These are phyloP conservation scores for Schizothecium vesticola DNA, from an alignment of 495 filamentous ascomycete species.

Conservation along the genomic window DNA sequence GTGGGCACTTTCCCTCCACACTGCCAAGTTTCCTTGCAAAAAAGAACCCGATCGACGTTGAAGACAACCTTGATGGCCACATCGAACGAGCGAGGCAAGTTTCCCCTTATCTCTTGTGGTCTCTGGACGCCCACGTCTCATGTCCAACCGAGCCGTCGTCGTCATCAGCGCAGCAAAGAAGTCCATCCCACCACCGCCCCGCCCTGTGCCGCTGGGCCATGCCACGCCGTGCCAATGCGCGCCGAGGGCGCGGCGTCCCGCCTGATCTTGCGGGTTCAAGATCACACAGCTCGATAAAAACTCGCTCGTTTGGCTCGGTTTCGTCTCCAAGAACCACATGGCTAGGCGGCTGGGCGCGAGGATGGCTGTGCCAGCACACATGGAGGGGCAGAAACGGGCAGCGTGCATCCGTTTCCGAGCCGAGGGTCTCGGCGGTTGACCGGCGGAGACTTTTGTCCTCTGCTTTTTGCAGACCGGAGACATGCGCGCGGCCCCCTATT, in stretches of 20 bases:
- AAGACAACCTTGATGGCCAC: neutral
- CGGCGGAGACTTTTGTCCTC: neutral
- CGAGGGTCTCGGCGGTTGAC: neutral
- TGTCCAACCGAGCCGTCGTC: neutral
- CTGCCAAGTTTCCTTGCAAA: neutral
- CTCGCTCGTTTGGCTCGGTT: neutral
- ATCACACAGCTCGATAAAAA: neutral
- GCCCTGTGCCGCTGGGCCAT: neutral
- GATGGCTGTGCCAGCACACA: neutral
- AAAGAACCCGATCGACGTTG: neutral
- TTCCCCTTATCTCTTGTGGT: neutral
- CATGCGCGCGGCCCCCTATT: neutral
- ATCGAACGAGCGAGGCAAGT: neutral
- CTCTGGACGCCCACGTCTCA: neutral
- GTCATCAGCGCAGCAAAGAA: neutral
- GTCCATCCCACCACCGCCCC: neutral
- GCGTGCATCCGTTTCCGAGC: neutral
- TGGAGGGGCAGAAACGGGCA: neutral
- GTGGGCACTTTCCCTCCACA: neutral
- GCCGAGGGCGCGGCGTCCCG: neutral
- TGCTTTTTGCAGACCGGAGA: neutral
- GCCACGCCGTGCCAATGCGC: neutral
- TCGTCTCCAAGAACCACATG: neutral
- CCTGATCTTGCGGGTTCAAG: neutral
- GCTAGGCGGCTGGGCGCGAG: neutral